phyloP scores from a whole-genome alignment of 1,284 basidiomycete species.

The Puccinia novopanici region DNA sequence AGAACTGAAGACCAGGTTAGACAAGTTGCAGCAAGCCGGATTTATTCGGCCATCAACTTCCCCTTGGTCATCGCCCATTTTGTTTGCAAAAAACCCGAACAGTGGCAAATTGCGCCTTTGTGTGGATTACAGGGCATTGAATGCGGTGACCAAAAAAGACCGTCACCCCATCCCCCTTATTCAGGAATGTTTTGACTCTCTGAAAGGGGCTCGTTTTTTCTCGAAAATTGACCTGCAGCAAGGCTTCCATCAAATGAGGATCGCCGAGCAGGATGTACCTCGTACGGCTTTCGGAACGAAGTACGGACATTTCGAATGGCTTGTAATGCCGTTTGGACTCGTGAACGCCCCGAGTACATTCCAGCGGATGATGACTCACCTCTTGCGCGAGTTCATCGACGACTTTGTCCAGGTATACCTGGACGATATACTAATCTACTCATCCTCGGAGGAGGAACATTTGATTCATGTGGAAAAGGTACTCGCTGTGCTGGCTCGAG shows the following conservation, averaged over 20 bases:
- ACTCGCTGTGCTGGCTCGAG: neutral
- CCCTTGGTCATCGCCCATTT: slow-evolving; percentile 21
- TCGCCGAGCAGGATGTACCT: neutral
- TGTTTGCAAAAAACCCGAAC: neutral
- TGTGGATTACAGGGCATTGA: slow-evolving; percentile 14
- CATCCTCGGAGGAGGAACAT: too few relatives aligned
- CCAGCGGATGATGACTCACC: too few relatives aligned
- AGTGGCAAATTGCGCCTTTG: slow-evolving; percentile 13
- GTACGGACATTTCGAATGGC: too few relatives aligned
- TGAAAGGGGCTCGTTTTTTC: too few relatives aligned
- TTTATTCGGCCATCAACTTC: slow-evolving; percentile 29
- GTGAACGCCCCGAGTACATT: too few relatives aligned
- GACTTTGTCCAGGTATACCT: slow-evolving; percentile 44
- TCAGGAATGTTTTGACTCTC: too few relatives aligned
- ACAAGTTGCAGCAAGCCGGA: neutral
- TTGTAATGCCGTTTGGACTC: too few relatives aligned
- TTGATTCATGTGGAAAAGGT: slow-evolving; percentile 23
- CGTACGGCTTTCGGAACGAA: too few relatives aligned
- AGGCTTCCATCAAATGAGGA: neutral
- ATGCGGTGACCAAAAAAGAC: slow-evolving; percentile 31
- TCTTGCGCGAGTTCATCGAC: too few relatives aligned
- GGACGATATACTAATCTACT: slow-evolving; percentile 43
- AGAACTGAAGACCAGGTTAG: slow-evolving; percentile 2
- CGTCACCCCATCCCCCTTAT: slow-evolving; percentile 25
- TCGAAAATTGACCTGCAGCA: too few relatives aligned